phyloP scores from a whole-genome alignment of 305 asterid genomes.

The Fraxinus albicans region DNA sequence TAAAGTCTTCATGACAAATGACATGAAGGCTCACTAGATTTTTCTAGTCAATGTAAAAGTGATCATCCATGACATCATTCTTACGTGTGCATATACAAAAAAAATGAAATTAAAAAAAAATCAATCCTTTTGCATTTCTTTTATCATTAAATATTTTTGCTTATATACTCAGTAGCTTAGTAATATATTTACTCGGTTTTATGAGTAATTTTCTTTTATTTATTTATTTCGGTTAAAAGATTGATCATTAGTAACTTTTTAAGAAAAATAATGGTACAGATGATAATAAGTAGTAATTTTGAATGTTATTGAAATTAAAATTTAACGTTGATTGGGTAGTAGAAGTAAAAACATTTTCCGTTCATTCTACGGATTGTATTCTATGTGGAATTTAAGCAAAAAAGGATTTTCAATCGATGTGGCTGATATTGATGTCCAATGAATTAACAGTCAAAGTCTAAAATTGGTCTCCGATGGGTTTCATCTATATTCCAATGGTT shows the following conservation, averaged over 20 bases:
- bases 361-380: background rate
- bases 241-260: too few relatives aligned
- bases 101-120: background rate
- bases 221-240: background rate
- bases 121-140: background rate
- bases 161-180: background rate
- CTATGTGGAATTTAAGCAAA: background rate
- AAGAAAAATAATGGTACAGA: too few relatives aligned
- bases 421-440: background rate
- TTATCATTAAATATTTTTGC: background rate
- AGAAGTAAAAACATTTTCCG: too few relatives aligned
- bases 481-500: too few relatives aligned
- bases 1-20: background rate
- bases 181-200: background rate
- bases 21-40: background rate
- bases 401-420: too few relatives aligned
- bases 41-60: background rate
- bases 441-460: too few relatives aligned
- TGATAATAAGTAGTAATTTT: too few relatives aligned
- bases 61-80: background rate
- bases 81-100: background rate
- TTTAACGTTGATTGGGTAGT: too few relatives aligned
- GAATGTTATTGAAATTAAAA: background rate
- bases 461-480: too few relatives aligned
- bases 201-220: too few relatives aligned